A percentile compares a stretch with the other conserved stretches of the same genome.
phyloP scores from a whole-genome alignment of 2,329 filamentous ascomycete species.

The Cladosporium sp. region DNA sequence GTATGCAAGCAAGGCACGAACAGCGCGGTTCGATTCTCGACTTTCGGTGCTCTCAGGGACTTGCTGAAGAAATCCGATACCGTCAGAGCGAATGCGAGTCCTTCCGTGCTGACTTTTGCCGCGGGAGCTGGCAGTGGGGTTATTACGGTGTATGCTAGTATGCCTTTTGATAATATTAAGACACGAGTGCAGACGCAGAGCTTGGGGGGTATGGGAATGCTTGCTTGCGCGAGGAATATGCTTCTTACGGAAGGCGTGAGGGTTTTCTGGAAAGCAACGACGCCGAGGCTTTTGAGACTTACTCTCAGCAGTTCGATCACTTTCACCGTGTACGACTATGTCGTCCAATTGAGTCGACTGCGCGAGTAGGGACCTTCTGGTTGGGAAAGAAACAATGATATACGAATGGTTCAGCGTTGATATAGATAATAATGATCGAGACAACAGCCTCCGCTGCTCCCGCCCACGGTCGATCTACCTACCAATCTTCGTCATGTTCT shows the following conservation, averaged over 20 bases:
- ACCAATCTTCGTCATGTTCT: not conserved
- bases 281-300: conserved; percentile 12
- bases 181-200: conserved; percentile 21
- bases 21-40: conserved; percentile 22
- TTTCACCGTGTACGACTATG: conserved; percentile 13
- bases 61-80: conserved; percentile 4
- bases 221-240: conserved; percentile 9
- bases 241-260: conserved; percentile 4
- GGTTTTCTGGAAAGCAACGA: conserved; percentile 15
- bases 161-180: conserved; percentile 27
- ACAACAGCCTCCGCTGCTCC: too few species aligned
- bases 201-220: conserved; percentile 23
- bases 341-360: not conserved
- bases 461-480: too few species aligned
- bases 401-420: too few species aligned
- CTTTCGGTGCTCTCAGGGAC: conserved; percentile 21
- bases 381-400: too few species aligned
- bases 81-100: conserved; percentile 1
- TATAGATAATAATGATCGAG: too few species aligned
- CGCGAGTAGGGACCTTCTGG: too few species aligned
- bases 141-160: conserved; percentile 21
- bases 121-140: conserved; percentile 20
- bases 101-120: conserved; percentile 13
- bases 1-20: conserved; percentile 24
- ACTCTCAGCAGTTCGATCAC: conserved; percentile 13